These are phyloP conservation scores for Myxozyma vanderwaltii DNA, from an alignment of 805 yeast genomes.

Conservation along the genomic window DNA sequence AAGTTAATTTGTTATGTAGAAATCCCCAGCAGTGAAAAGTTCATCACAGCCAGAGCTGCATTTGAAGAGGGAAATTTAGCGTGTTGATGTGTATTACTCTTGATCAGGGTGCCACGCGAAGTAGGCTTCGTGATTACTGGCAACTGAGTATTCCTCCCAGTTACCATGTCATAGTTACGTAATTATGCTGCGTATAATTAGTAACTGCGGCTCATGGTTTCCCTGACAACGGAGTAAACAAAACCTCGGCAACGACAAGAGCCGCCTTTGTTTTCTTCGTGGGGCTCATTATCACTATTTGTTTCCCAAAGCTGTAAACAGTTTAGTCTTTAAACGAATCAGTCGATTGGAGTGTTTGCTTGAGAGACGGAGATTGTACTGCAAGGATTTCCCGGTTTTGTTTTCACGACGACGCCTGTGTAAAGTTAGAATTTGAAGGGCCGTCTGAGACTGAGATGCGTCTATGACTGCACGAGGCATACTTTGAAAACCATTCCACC, in stretches of 20 bases:
- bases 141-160: background rate
- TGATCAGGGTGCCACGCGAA: background rate
- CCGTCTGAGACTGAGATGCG: no score
- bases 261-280: background rate
- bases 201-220: slow-evolving; percentile 6
- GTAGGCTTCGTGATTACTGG: background rate
- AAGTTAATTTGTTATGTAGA: background rate
- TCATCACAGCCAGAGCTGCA: no score
- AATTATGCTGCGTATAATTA: background rate
- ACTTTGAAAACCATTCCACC: no score
- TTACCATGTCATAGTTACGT: background rate
- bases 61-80: no score
- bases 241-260: background rate
- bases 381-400: no score
- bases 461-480: no score
- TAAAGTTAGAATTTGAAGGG: no score
- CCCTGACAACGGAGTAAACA: slow-evolving; percentile 11
- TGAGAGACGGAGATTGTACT: no score
- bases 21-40: no score
- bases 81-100: no score
- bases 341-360: no score
- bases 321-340: background rate
- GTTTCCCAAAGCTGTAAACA: background rate
- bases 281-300: background rate
- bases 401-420: no score